A percentile compares a stretch with the other conserved stretches of the same genome.
These are phyloP conservation scores for Sphagnum magellanicum DNA, from an alignment of 228 moss, liverwort and hornwort genomes.

Conservation along the genomic window DNA sequence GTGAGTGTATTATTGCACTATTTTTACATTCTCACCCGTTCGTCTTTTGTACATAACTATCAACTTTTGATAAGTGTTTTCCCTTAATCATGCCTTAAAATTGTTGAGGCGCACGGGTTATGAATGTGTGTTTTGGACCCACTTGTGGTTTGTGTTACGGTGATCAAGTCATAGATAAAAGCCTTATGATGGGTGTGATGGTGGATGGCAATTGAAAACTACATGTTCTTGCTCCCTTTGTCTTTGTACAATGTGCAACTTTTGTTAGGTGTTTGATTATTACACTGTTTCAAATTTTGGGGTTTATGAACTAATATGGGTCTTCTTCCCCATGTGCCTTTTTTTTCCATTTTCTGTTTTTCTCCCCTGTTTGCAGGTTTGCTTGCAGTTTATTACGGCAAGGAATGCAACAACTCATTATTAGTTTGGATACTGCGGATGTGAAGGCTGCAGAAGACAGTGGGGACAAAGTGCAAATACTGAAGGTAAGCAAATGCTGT, in stretches of 20 bases:
- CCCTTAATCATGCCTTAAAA: no score
- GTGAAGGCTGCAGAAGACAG: conserved; percentile 51
- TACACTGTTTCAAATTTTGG: neutral
- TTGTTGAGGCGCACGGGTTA: no score
- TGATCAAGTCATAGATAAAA: neutral
- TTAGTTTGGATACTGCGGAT: conserved; percentile 46
- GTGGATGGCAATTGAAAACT: neutral
- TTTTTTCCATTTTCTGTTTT: neutral
- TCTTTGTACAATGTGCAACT: neutral
- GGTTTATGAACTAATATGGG: neutral
- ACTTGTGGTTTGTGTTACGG: neutral
- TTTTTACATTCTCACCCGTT: neutral
- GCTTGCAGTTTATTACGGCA: conserved; percentile 62
- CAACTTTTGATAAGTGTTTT: no score
- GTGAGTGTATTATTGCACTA: conserved; percentile 16
- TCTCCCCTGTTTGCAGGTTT: conserved; percentile 30
- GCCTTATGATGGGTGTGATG: neutral
- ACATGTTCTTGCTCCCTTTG: neutral
- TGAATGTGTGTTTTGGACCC: neutral
- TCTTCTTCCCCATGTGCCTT: conserved; percentile 7
- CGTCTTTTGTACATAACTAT: no score
- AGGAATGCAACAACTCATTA: conserved; percentile 54
- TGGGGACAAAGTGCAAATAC: conserved; percentile 41
- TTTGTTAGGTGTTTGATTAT: neutral
- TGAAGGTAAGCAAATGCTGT: conserved; percentile 30